phyloP scores from a whole-genome alignment of 176 grass and related monocot species.

The Eleusine coracana region DNA sequence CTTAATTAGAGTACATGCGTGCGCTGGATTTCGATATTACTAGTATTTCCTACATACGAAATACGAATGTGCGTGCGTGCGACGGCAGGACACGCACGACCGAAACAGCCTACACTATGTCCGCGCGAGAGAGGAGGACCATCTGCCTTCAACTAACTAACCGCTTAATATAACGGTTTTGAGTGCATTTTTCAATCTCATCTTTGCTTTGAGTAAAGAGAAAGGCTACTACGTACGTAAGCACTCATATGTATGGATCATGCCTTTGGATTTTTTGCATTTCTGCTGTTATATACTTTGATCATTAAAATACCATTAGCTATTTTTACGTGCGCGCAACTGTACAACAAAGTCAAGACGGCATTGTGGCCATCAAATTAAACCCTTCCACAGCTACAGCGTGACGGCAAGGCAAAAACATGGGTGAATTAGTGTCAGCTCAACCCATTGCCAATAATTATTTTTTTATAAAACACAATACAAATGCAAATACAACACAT shows the following conservation, averaged over 20 bases:
- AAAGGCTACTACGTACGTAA: neutral
- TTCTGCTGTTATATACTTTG: neutral
- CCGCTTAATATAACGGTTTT: neutral
- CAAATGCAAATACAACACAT: no score
- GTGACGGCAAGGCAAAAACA: no score
- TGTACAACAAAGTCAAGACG: neutral
- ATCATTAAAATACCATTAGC: neutral
- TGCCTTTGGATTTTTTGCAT: neutral
- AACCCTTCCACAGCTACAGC: no score
- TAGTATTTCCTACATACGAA: no score
- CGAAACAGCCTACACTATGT: neutral
- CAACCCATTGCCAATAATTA: no score
- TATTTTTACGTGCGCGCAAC: neutral
- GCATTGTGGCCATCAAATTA: no score
- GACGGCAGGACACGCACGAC: neutral
- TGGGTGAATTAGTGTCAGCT: no score
- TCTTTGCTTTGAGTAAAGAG: neutral
- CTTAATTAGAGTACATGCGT: neutral
- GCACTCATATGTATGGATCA: neutral
- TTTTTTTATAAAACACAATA: no score
- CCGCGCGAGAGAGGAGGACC: neutral
- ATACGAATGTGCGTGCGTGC: neutral
- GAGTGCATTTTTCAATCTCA: neutral
- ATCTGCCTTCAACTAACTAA: neutral
- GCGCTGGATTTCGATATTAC: no score